Evolutionary conservation across 345 rosid species (phyloP).

Genomic region (Salix arbutifolia): DNA sequence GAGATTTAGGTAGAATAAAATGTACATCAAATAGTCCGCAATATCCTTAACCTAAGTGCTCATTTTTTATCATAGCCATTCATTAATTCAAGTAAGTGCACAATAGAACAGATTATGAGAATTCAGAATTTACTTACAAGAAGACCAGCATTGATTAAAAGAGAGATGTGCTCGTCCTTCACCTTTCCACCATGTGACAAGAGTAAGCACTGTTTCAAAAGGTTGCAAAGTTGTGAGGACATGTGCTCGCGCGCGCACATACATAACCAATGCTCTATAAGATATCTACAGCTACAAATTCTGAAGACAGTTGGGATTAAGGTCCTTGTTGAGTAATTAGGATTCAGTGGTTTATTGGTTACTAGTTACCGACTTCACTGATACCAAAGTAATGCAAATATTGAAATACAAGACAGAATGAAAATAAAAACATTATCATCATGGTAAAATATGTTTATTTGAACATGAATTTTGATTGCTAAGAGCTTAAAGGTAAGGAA

Average conservation of each 20-base stretch:
- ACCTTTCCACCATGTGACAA: conserved; percentile 72
- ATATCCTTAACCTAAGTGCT: not conserved
- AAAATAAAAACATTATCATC: not conserved
- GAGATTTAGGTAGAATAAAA: not conserved
- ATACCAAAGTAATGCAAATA: not conserved
- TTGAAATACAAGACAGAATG: not conserved
- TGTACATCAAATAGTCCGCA: not conserved
- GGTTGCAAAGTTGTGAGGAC: not conserved
- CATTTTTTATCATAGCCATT: not conserved
- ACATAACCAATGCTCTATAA: not conserved
- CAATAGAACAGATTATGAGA: not conserved
- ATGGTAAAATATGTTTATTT: not conserved
- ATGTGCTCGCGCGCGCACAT: not conserved
- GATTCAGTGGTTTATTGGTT: not conserved
- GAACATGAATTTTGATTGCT: too few species aligned
- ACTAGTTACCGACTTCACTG: not conserved
- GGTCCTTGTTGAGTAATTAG: not conserved
- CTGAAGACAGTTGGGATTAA: not conserved
- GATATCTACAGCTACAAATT: not conserved
- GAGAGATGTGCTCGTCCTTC: conserved; percentile 67
- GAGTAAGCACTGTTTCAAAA: conserved; percentile 50
- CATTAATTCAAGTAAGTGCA: conserved; percentile 4
- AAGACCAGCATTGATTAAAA: conserved; percentile 75
- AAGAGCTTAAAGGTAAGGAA: too few species aligned
- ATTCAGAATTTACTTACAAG: conserved; percentile 54